These are phyloP conservation scores for Phytophthora syringae DNA, from an alignment of 352 stramenopile species.

Conservation along the genomic window DNA sequence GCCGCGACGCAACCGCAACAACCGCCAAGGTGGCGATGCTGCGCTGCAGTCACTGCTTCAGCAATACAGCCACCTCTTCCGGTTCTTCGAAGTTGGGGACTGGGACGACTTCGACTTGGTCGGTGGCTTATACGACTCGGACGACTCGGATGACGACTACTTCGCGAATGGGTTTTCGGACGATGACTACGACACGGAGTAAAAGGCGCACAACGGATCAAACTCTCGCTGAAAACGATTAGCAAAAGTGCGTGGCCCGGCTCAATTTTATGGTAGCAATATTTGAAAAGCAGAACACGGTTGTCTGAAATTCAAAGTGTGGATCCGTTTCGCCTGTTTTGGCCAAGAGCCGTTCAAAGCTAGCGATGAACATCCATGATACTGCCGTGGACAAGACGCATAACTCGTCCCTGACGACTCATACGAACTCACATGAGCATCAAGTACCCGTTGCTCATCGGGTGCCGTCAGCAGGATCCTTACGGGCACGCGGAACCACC, in stretches of 20 bases:
- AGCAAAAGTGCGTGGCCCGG: conserved; percentile 1
- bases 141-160: conserved; percentile 38
- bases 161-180: conserved; percentile 32
- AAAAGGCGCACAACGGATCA: conserved; percentile 6
- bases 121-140: conserved; percentile 30
- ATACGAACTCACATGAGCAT: conserved; percentile 4
- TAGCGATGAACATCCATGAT: conserved; percentile 16
- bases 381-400: conserved; percentile 7
- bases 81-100: conserved; percentile 68
- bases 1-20: conserved; percentile 24
- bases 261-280: conserved; percentile 29
- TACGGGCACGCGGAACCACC: conserved; percentile 12
- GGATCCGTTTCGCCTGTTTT: not conserved
- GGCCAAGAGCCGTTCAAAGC: not conserved
- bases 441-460: conserved; percentile 6
- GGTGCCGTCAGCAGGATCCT: not conserved
- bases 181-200: conserved; percentile 40
- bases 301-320: not conserved
- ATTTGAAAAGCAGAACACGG: not conserved
- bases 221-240: not conserved
- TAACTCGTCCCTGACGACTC: not conserved
- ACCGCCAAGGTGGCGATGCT: conserved; percentile 26
- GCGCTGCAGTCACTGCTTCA: conserved; percentile 57
- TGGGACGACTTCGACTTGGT: conserved; percentile 54
- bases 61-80: conserved; percentile 70